Evolutionary conservation across 75 land plant species (phyloP).

Genomic region (Chamaecyparis obtusa): DNA sequence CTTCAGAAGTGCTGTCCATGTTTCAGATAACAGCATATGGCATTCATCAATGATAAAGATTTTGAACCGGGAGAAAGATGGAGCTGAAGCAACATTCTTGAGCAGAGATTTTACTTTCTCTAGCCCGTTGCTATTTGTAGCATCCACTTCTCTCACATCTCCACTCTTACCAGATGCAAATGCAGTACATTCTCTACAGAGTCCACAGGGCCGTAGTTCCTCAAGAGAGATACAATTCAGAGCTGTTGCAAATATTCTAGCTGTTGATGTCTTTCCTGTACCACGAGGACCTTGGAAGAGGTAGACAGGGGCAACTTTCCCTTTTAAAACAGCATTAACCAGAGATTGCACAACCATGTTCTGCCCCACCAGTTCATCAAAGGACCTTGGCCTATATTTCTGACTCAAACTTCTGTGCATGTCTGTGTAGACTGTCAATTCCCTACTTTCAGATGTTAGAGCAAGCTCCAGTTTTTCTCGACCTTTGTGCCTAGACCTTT

Average conservation of each 20-base stretch:
- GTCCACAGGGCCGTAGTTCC: slow-evolving; percentile 30
- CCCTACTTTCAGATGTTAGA: slow-evolving; percentile 9
- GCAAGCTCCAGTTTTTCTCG: slow-evolving; percentile 33
- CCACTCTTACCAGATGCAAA: slow-evolving; percentile 25
- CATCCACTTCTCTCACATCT: slow-evolving; percentile 48
- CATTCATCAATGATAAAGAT: slow-evolving; percentile 58
- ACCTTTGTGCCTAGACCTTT: slow-evolving; percentile 63
- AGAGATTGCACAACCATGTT: slow-evolving; percentile 38
- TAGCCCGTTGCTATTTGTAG: slow-evolving; percentile 24
- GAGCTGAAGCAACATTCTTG: slow-evolving; percentile 12
- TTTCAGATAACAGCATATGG: slow-evolving; percentile 30
- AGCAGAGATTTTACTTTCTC: slow-evolving; percentile 26
- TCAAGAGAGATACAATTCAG: slow-evolving; percentile 35
- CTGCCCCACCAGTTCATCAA: slow-evolving; percentile 52
- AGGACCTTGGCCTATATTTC: slow-evolving; percentile 52
- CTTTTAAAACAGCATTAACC: slow-evolving; percentile 33
- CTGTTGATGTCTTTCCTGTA: slow-evolving; percentile 57
- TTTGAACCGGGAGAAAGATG: slow-evolving; percentile 31
- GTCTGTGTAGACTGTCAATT: slow-evolving; percentile 13
- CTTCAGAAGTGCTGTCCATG: slow-evolving; percentile 45
- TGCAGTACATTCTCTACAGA: slow-evolving; percentile 34
- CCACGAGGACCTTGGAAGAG: slow-evolving; percentile 60
- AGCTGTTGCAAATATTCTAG: slow-evolving; percentile 50
- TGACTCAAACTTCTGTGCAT: slow-evolving; percentile 39
- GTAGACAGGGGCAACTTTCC: slow-evolving; percentile 48